Base-by-base conservation (phyloP, 345 rosid species). In the Hibiscus tridactylites region DNA sequence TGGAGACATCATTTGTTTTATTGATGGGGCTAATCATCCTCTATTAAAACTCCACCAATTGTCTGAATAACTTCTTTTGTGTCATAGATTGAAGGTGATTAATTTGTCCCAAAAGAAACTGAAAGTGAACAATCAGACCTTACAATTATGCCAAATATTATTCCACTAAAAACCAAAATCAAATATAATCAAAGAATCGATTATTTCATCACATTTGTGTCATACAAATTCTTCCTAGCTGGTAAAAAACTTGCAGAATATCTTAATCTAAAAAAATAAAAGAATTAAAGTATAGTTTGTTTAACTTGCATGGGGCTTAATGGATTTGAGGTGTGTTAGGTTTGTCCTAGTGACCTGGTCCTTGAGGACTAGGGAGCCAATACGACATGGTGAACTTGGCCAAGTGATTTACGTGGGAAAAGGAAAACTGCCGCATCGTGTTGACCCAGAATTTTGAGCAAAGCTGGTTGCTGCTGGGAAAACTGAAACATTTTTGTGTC, bases 341-440 rank as follows among this genome's bases (percentile, higher is more conserved):
- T 33, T 33, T 5, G 37, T 5, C 11, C 67, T 74, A 82, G 77
- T 82, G 85, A 42, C 85, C 85, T 42, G 80, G 85, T 28, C 87
- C 85, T 65, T 11, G 50, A 7, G 87, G 82, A 44, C 85, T 84
- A 31, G 87, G 83, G 17, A 84, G 73, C 85, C 81, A 84, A 16
- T 24, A 50, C 0, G 70, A 54, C 87, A 81, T 77, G 26, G 80
- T 69, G 68, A 37, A 73, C 56, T 61, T 77, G 0, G 37, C 74
- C 0, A 75, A 65, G 70, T 76, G 78, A 72, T 75, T 83, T 1
- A 50, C 19, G 75, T 21, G 11, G 61, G n/a, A 57, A 21, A 21
- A 21, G 24, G 24, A 21, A 39, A 35, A 29, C 56, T 26, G 1
- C 3, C 3, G n/a, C 2, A 11, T 66, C 57, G 39, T 47, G 56